These are phyloP conservation scores for Solanum boliviense DNA, from an alignment of 257 asterid species.

Conservation along the genomic window DNA sequence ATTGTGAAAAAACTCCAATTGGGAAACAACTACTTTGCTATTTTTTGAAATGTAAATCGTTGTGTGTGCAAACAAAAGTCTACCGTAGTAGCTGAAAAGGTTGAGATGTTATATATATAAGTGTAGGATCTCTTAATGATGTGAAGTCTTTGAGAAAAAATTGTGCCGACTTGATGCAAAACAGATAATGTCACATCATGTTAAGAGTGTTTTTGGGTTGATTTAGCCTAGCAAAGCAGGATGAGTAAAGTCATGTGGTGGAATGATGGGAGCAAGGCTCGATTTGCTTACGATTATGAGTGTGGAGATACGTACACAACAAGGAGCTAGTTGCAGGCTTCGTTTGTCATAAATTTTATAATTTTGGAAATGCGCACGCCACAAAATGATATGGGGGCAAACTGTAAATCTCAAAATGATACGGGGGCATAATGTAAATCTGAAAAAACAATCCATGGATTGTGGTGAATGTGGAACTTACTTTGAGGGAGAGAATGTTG, in stretches of 20 bases:
- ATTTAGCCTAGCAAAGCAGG: background rate
- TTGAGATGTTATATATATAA: background rate
- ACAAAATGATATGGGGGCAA: background rate
- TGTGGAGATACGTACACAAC: background rate
- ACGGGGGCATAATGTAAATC: background rate
- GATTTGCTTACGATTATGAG: background rate
- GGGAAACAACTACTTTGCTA: background rate
- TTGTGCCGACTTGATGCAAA: accelerated
- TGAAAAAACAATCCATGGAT: background rate
- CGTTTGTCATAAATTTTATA: background rate
- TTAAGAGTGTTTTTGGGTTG: background rate
- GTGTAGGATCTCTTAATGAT: background rate
- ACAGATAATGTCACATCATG: background rate
- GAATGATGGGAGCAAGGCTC: background rate
- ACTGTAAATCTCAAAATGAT: background rate
- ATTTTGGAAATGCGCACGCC: background rate
- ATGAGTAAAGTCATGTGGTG: background rate
- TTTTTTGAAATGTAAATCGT: background rate
- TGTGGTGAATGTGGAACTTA: background rate
- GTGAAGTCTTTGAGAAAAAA: background rate
- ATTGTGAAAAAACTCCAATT: background rate
- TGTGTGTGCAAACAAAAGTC: background rate
- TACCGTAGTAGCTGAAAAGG: background rate
- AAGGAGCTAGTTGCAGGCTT: background rate
- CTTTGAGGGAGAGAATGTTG: background rate